Evolutionary conservation across 352 stramenopile species (phyloP).

Genomic region (Phytophthora tubulina): DNA sequence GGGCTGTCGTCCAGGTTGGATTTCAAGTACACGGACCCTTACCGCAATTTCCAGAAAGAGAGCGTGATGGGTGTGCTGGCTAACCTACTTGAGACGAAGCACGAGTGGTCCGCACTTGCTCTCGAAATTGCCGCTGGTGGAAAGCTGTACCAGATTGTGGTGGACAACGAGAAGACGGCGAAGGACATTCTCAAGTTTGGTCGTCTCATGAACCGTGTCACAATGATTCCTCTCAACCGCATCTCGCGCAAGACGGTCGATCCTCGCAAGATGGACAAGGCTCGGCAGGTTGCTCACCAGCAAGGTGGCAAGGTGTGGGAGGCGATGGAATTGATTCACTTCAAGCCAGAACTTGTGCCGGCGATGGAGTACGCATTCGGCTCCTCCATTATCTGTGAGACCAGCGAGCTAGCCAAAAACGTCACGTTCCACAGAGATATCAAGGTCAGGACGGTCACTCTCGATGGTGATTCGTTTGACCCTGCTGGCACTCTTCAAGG

Average conservation of each 20-base stretch:
- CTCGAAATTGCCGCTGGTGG: conserved; percentile 98
- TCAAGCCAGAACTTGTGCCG: conserved; percentile 93
- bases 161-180: conserved; percentile 98
- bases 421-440: conserved; percentile 93
- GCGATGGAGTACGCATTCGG: conserved; percentile 99
- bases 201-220: conserved; percentile 96
- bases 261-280: conserved; percentile 79
- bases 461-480: conserved; percentile 99
- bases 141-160: conserved; percentile 99
- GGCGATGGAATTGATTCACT: conserved; percentile 97
- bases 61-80: conserved; percentile 98
- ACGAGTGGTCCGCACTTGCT: conserved; percentile 94
- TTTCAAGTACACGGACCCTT: conserved; percentile 97
- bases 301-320: conserved; percentile 92
- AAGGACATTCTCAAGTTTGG: conserved; percentile 98
- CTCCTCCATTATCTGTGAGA: conserved; percentile 98
- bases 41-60: conserved; percentile 94
- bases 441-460: conserved; percentile 96
- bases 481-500: conserved; percentile 97
- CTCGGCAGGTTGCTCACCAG: conserved; percentile 86
- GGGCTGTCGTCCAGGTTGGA: conserved; percentile 95
- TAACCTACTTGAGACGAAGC: conserved; percentile 95
- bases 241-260: conserved; percentile 91
- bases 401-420: conserved; percentile 90
- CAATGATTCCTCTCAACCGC: conserved; percentile 99